phyloP scores from a whole-genome alignment of 176 grass and related monocot genomes.

The Miscanthus lutarioriparius region DNA sequence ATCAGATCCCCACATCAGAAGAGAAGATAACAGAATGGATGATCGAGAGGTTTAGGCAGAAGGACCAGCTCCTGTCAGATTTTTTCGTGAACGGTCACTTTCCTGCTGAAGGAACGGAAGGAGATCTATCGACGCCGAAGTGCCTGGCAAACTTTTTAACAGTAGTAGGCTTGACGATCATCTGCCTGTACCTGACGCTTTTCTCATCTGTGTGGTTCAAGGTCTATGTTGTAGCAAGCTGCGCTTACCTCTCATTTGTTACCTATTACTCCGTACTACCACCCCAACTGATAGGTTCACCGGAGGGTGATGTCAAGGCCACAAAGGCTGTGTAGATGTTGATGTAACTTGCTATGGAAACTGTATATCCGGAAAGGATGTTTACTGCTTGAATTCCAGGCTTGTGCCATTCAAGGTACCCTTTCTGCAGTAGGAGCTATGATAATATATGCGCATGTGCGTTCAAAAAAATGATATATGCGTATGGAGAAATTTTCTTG shows the following conservation, averaged over 20 bases:
- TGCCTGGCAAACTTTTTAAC: conserved; percentile 57
- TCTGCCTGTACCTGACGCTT: conserved; percentile 60
- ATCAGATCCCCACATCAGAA: conserved; percentile 63
- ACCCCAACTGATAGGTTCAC: conserved; percentile 49
- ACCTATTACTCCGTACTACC: conserved; percentile 66
- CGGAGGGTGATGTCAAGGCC: conserved; percentile 14
- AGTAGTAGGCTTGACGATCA: conserved; percentile 44
- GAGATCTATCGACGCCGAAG: conserved; percentile 59
- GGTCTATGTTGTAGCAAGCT: conserved; percentile 71
- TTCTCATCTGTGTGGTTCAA: conserved; percentile 76
- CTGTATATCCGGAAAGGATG: conserved; percentile 10
- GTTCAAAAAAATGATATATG: neutral
- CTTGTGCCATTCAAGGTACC: neutral
- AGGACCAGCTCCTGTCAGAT: conserved; percentile 75
- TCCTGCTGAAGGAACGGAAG: conserved; percentile 72
- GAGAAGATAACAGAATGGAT: conserved; percentile 69
- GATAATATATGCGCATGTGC: neutral
- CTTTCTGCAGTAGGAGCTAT: neutral
- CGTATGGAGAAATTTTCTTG: neutral
- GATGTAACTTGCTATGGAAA: conserved; percentile 16
- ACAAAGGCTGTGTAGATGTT: conserved; percentile 49
- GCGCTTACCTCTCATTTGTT: conserved; percentile 61
- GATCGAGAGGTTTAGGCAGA: conserved; percentile 74
- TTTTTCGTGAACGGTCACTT: conserved; percentile 62
- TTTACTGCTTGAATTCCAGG: conserved; percentile 7